These are phyloP conservation scores for Microthlaspi erraticum DNA, from an alignment of 345 rosid species.

Conservation along the genomic window DNA sequence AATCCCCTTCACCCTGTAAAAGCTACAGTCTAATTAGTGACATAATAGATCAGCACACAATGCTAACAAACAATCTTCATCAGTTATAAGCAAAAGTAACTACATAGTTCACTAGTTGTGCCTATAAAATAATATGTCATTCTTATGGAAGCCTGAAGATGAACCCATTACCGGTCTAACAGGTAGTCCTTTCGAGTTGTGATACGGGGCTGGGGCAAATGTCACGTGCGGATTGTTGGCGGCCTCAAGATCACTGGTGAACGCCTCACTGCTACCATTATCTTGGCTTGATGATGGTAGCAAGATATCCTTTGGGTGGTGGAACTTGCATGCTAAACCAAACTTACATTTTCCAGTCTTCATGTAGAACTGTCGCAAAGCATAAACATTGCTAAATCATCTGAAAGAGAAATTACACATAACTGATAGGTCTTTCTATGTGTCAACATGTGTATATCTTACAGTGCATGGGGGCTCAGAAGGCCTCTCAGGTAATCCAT, in stretches of 20 bases:
- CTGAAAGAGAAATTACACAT: slow-evolving; percentile 2
- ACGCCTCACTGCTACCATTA: slow-evolving; percentile 49
- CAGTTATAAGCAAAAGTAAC: slow-evolving; percentile 13
- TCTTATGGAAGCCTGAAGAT: slow-evolving; percentile 30
- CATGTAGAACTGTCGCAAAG: slow-evolving; percentile 72
- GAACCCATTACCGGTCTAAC: slow-evolving; percentile 62
- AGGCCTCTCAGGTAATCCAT: slow-evolving; percentile 80
- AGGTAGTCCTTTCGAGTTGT: slow-evolving; percentile 94
- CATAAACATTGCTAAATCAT: slow-evolving; percentile 33
- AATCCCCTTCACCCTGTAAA: slow-evolving; percentile 85
- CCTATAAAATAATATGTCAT: slow-evolving; percentile 24
- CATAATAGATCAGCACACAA: slow-evolving; percentile 16
- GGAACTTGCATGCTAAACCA: slow-evolving; percentile 88
- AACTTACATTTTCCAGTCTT: slow-evolving; percentile 94
- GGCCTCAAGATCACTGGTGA: slow-evolving; percentile 45
- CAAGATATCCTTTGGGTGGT: slow-evolving; percentile 88
- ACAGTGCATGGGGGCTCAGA: slow-evolving; percentile 83
- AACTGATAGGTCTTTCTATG: neutral
- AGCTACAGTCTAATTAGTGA: slow-evolving; percentile 29
- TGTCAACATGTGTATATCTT: slow-evolving; percentile 46
- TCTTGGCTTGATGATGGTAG: slow-evolving; percentile 53
- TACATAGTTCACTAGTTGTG: slow-evolving; percentile 19
- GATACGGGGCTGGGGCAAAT: slow-evolving; percentile 55
- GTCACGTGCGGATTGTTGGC: slow-evolving; percentile 46
- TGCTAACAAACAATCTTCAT: slow-evolving; percentile 7